Conservation (phyloP, 805 yeast genomes). For the Starmerella vaccinii region DNA sequence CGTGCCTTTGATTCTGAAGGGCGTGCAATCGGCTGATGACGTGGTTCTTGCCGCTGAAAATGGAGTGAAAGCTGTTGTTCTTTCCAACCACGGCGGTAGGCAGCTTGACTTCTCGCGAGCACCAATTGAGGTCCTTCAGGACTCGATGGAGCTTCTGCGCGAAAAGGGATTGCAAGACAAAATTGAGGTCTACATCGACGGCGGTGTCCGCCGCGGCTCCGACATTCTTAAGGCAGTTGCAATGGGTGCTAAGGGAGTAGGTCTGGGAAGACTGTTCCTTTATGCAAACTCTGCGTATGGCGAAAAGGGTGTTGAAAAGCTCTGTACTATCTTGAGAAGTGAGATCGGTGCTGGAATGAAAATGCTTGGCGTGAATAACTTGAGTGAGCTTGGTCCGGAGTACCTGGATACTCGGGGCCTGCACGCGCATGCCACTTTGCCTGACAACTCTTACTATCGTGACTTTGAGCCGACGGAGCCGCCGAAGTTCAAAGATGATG, state of each 20-base stretch:
- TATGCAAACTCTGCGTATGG: constrained; percentile 73
- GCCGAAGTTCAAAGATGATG: neutral
- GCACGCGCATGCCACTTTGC: constrained; percentile 20
- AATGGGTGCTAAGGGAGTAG: constrained; percentile 66
- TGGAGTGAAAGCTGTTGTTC: constrained; percentile 65
- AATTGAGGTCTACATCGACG: constrained; percentile 59
- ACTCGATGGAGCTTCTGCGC: constrained; percentile 42
- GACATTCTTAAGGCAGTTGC: constrained; percentile 66
- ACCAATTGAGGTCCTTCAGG: constrained; percentile 59
- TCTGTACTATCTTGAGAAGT: constrained; percentile 54
- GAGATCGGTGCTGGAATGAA: constrained; percentile 71
- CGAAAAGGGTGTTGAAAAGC: constrained; percentile 56
- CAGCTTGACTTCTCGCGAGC: constrained; percentile 74
- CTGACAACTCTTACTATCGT: constrained; percentile 3
- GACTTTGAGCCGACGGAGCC: constrained; percentile 10
- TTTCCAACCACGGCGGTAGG: constrained; percentile 86
- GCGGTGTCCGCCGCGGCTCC: constrained; percentile 67
- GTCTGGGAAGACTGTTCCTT: constrained; percentile 64
- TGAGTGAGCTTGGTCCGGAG: constrained; percentile 51
- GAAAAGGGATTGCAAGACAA: constrained; percentile 32
- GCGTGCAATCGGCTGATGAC: constrained; percentile 73
- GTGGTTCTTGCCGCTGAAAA: constrained; percentile 59
- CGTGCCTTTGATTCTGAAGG: constrained; percentile 51
- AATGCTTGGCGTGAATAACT: constrained; percentile 56
- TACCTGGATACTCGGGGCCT: constrained; percentile 49